phyloP scores from a whole-genome alignment of 2,329 filamentous ascomycete genomes.

The Orbilia oligospora region DNA sequence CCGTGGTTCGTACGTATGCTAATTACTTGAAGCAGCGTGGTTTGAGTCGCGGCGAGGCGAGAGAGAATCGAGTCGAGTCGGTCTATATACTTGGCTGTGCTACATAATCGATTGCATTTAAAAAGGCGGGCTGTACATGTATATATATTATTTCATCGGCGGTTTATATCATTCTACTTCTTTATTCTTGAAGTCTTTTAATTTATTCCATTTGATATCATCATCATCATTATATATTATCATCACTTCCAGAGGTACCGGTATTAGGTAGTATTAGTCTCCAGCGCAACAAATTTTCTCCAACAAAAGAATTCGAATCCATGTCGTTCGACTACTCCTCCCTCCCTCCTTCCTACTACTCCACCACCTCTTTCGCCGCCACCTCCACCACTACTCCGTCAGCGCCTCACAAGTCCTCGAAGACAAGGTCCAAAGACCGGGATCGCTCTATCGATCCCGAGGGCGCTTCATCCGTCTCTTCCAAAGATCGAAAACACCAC shows the following conservation, averaged over 20 bases:
- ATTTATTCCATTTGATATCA: background rate
- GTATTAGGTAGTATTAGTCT: too few relatives aligned
- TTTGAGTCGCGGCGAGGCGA: too few relatives aligned
- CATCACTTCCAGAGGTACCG: background rate
- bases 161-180: background rate
- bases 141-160: background rate
- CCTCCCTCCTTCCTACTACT: constrained; percentile 30
- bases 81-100: background rate
- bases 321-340: constrained; percentile 36
- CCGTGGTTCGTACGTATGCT: constrained; percentile 2
- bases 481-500: constrained; percentile 48
- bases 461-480: constrained; percentile 12
- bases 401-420: constrained; percentile 50
- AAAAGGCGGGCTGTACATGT: background rate
- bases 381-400: constrained; percentile 7
- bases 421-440: constrained; percentile 45
- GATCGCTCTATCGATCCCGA: constrained; percentile 42
- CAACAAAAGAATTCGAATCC: constrained; percentile 7
- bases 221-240: background rate
- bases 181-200: background rate
- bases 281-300: constrained; percentile 38
- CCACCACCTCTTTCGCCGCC: constrained; percentile 14
- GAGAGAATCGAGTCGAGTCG: too few relatives aligned
- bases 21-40: too few relatives aligned
- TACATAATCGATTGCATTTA: background rate